Conservation (phyloP, 1,284 basidiomycete species). For the Mixia osmundae region DNA sequence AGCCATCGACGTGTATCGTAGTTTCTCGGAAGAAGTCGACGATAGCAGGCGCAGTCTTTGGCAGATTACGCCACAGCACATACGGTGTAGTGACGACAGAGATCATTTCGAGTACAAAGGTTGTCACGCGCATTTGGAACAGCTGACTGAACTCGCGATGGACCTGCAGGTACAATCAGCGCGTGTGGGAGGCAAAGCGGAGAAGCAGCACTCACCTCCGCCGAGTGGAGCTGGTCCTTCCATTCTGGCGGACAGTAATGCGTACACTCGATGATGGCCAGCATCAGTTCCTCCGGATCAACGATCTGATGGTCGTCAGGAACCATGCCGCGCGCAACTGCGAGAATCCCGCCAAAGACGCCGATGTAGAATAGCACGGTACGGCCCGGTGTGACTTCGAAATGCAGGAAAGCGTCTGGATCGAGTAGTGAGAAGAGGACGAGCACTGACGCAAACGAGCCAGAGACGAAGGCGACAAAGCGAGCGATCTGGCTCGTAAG, state of each 20-base stretch:
- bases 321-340: slow-evolving; percentile 78
- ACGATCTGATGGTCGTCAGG: slow-evolving; percentile 82
- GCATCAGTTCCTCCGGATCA: slow-evolving; percentile 77
- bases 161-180: slow-evolving; percentile 30
- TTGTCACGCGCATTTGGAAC: slow-evolving; percentile 64
- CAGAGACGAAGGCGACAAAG: slow-evolving; percentile 85
- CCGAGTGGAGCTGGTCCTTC: slow-evolving; percentile 70
- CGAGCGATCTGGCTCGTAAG: slow-evolving; percentile 68
- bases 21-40: slow-evolving; percentile 94
- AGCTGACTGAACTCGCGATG: slow-evolving; percentile 70
- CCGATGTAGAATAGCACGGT: slow-evolving; percentile 83
- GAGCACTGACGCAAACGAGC: slow-evolving; percentile 85
- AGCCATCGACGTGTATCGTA: slow-evolving; percentile 80
- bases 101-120: slow-evolving; percentile 66
- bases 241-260: slow-evolving; percentile 88
- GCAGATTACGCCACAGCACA: slow-evolving; percentile 76
- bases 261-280: slow-evolving; percentile 70
- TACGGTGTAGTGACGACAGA: slow-evolving; percentile 86
- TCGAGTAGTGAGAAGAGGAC: slow-evolving; percentile 74
- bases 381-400: slow-evolving; percentile 79
- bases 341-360: slow-evolving; percentile 65
- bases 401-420: slow-evolving; percentile 53
- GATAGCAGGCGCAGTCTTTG: slow-evolving; percentile 60
- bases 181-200: background rate
- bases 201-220: slow-evolving; percentile 33